A percentile compares a stretch with the other conserved stretches of the same genome.
Conservation (phyloP, 2,329 filamentous ascomycete genomes). For the Talaromyces atroroseus region DNA sequence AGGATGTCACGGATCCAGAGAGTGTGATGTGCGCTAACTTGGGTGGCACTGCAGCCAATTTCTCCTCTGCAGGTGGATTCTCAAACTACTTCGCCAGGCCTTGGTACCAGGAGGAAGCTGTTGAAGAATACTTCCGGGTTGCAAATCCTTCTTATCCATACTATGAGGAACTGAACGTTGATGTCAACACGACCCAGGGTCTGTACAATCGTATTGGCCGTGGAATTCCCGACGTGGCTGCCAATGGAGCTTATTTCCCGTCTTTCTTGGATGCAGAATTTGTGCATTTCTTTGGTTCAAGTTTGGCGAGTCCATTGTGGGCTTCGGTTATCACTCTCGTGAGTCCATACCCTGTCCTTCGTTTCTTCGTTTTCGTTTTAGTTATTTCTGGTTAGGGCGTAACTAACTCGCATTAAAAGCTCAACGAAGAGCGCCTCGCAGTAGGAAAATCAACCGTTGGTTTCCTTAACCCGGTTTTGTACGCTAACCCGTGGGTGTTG, state of each 20-base stretch:
- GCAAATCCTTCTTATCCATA: slow-evolving; percentile 27
- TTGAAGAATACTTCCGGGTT: slow-evolving; percentile 37
- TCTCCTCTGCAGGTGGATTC: slow-evolving; percentile 43
- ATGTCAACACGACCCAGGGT: slow-evolving; percentile 33
- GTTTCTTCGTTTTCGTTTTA: slow-evolving; percentile 24
- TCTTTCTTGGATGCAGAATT: slow-evolving; percentile 18
- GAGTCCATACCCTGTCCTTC: slow-evolving; percentile 8
- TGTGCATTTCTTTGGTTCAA: slow-evolving; percentile 23
- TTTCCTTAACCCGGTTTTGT: slow-evolving; percentile 48
- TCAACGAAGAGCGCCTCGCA: slow-evolving; percentile 57
- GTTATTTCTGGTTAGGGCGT: slow-evolving; percentile 41
- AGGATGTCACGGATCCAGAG: slow-evolving; percentile 22
- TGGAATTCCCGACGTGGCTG: slow-evolving; percentile 47
- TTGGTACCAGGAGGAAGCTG: slow-evolving; percentile 37
- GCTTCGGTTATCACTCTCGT: slow-evolving; percentile 27
- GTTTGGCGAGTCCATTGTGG: slow-evolving; percentile 25
- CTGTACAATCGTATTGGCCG: slow-evolving; percentile 43
- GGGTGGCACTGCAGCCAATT: slow-evolving; percentile 23
- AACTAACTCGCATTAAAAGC: slow-evolving; percentile 37
- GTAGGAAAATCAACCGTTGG: slow-evolving; percentile 46
- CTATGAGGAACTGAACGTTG: slow-evolving; percentile 27
- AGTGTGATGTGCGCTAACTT: slow-evolving; percentile 29
- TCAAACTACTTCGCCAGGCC: slow-evolving; percentile 43
- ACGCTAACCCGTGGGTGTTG: slow-evolving; percentile 29
- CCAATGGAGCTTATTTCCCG: slow-evolving; percentile 34